phyloP scores from a whole-genome alignment of 768 basidiomycete species.

The Serendipita sp. region DNA sequence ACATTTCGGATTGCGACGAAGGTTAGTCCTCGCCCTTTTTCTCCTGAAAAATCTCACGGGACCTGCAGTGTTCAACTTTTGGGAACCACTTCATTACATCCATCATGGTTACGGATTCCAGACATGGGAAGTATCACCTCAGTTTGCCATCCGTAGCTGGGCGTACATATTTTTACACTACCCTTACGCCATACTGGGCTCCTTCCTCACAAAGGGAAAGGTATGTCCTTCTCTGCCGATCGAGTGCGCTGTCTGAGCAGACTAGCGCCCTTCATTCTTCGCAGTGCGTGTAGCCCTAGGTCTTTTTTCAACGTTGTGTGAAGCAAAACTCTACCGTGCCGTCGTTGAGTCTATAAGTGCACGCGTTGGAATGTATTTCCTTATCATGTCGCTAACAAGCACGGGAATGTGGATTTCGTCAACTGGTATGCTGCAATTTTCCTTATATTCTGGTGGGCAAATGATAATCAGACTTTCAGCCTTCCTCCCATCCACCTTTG shows the following conservation, averaged over 20 bases:
- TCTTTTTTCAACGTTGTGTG: slow-evolving; percentile 53
- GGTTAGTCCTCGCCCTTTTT: slow-evolving; percentile 30
- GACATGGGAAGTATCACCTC: slow-evolving; percentile 93
- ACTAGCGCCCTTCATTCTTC: slow-evolving; percentile 69
- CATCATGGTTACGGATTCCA: slow-evolving; percentile 81
- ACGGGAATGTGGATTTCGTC: slow-evolving; percentile 94
- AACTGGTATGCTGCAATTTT: slow-evolving; percentile 37
- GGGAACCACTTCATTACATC: slow-evolving; percentile 93
- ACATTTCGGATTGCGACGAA: slow-evolving; percentile 94
- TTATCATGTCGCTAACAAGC: slow-evolving; percentile 71
- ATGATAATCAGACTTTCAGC: slow-evolving; percentile 41
- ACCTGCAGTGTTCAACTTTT: slow-evolving; percentile 84
- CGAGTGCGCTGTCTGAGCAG: background rate
- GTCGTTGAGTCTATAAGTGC: slow-evolving; percentile 74
- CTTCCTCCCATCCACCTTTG: slow-evolving; percentile 87
- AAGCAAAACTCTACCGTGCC: slow-evolving; percentile 68
- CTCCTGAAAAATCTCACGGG: slow-evolving; percentile 4
- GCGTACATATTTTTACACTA: slow-evolving; percentile 76
- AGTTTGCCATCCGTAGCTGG: slow-evolving; percentile 89
- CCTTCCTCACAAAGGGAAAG: slow-evolving; percentile 50
- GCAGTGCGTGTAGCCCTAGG: slow-evolving; percentile 69
- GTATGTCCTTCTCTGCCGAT: slow-evolving; percentile 26
- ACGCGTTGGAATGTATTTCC: slow-evolving; percentile 80
- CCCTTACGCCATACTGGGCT: slow-evolving; percentile 41
- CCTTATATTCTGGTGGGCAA: background rate